phyloP scores from a whole-genome alignment of 805 yeast genomes.

The Ogataea corticis region DNA sequence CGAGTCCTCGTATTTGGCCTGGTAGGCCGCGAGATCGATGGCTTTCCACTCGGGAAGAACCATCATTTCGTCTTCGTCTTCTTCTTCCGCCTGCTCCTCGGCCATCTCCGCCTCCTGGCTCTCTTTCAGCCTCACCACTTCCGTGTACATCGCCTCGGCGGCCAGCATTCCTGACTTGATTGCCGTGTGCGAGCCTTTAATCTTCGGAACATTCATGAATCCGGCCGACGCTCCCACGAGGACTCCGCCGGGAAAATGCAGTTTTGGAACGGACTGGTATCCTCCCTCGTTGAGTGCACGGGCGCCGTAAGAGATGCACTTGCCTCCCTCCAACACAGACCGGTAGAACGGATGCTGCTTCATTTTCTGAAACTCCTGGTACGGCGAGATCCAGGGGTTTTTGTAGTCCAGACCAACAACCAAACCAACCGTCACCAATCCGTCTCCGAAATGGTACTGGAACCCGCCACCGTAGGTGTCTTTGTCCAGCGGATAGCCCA shows the following conservation, averaged over 20 bases:
- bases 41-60: slow-evolving; percentile 40
- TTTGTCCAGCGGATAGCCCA: slow-evolving; percentile 81
- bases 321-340: slow-evolving; percentile 78
- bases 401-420: slow-evolving; percentile 93
- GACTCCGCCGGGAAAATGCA: slow-evolving; percentile 94
- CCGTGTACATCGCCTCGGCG: slow-evolving; percentile 72
- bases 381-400: slow-evolving; percentile 94
- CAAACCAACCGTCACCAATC: slow-evolving; percentile 87
- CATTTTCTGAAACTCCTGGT: slow-evolving; percentile 93
- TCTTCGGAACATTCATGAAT: slow-evolving; percentile 94
- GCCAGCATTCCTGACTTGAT: slow-evolving; percentile 95
- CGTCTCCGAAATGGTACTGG: slow-evolving; percentile 95
- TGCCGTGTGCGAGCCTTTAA: slow-evolving; percentile 97
- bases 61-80: slow-evolving; percentile 38
- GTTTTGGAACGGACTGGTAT: slow-evolving; percentile 84
- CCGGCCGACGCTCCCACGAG: slow-evolving; percentile 96
- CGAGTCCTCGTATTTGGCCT: slow-evolving; percentile 63
- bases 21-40: slow-evolving; percentile 58
- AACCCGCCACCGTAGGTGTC: slow-evolving; percentile 95
- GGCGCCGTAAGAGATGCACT: slow-evolving; percentile 92
- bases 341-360: slow-evolving; percentile 87
- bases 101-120: slow-evolving; percentile 41
- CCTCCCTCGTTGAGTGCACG: slow-evolving; percentile 98
- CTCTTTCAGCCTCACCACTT: slow-evolving; percentile 47
- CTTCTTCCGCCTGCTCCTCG: slow-evolving; percentile 42